A percentile compares a stretch with the other conserved stretches of the same genome.
phyloP scores from a whole-genome alignment of 2,329 filamentous ascomycete genomes.

The Taxawa tesnikishii region DNA sequence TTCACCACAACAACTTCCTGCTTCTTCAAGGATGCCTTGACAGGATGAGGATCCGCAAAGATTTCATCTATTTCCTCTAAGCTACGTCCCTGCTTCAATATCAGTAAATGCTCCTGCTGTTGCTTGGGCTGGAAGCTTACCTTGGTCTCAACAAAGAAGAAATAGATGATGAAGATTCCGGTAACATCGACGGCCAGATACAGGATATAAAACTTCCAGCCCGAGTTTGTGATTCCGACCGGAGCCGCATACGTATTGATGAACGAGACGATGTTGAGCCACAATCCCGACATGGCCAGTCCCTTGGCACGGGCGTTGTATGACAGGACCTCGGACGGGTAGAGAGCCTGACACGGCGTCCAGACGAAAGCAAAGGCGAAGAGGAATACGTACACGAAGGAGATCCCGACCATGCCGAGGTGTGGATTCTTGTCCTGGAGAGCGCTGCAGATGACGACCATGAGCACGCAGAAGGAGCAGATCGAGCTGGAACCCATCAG shows the following conservation, averaged over 20 bases:
- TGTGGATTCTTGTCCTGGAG: slow-evolving; percentile 1
- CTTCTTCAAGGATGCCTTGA: slow-evolving; percentile 19
- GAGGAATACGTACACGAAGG: background rate
- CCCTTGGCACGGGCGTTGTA: background rate
- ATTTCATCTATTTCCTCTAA: slow-evolving; percentile 33
- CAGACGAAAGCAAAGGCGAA: slow-evolving; percentile 10
- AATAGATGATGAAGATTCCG: background rate
- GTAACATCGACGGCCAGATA: background rate
- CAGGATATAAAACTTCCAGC: background rate
- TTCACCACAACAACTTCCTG: slow-evolving; percentile 15
- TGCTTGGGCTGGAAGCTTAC: too few relatives aligned
- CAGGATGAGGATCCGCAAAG: slow-evolving; percentile 25
- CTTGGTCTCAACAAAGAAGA: background rate
- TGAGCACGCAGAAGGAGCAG: background rate
- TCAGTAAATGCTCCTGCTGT: background rate
- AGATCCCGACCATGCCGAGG: background rate
- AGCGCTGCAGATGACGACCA: slow-evolving; percentile 3
- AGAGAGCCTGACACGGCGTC: slow-evolving; percentile 14
- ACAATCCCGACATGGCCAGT: background rate
- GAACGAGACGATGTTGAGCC: background rate
- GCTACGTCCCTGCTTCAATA: slow-evolving; percentile 18
- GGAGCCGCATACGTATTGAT: background rate
- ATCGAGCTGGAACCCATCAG: slow-evolving; percentile 12
- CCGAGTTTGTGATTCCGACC: background rate
- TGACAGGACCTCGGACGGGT: slow-evolving; percentile 11